These are phyloP conservation scores for Colletotrichum sp. DNA, from an alignment of 2,329 filamentous ascomycete species.

Conservation along the genomic window DNA sequence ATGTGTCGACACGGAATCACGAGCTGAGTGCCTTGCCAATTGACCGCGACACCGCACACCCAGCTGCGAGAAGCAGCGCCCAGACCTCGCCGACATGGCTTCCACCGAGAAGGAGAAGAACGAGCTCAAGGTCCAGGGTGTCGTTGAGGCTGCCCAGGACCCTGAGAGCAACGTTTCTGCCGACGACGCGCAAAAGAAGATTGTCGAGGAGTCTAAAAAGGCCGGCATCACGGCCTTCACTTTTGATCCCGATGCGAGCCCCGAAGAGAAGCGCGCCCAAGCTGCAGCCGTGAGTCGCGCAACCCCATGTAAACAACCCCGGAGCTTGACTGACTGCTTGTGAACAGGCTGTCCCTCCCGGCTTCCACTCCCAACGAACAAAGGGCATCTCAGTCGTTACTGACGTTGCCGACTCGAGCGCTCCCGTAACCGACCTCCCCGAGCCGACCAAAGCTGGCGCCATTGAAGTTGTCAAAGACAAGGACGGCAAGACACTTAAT, in stretches of 20 bases:
- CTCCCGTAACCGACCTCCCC: constrained; percentile 78
- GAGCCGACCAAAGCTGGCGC: constrained; percentile 74
- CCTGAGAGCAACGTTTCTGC: constrained; percentile 71
- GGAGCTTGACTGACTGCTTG: constrained; percentile 12
- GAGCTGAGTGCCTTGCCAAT: constrained; percentile 10
- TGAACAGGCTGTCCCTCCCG: constrained; percentile 64
- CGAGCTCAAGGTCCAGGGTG: constrained; percentile 84
- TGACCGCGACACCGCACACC: constrained; percentile 1
- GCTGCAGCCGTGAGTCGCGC: constrained; percentile 69
- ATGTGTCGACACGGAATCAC: constrained; percentile 15
- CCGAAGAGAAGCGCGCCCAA: constrained; percentile 84
- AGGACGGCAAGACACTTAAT: constrained; percentile 50
- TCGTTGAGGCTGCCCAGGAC: constrained; percentile 77
- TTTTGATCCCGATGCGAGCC: constrained; percentile 85
- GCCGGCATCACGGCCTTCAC: constrained; percentile 81
- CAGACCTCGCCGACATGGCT: constrained; percentile 28
- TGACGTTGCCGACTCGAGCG: constrained; percentile 72
- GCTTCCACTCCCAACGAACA: constrained; percentile 65
- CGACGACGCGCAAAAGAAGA: constrained; percentile 73
- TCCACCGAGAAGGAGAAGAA: constrained; percentile 33
- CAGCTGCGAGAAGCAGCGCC: constrained; percentile 14
- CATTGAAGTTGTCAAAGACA: constrained; percentile 57
- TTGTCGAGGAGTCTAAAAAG: constrained; percentile 79
- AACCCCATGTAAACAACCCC: background rate
- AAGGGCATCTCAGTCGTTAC: constrained; percentile 76